phyloP scores from a whole-genome alignment of 2,329 filamentous ascomycete species.

The Xylariaceae sp. region DNA sequence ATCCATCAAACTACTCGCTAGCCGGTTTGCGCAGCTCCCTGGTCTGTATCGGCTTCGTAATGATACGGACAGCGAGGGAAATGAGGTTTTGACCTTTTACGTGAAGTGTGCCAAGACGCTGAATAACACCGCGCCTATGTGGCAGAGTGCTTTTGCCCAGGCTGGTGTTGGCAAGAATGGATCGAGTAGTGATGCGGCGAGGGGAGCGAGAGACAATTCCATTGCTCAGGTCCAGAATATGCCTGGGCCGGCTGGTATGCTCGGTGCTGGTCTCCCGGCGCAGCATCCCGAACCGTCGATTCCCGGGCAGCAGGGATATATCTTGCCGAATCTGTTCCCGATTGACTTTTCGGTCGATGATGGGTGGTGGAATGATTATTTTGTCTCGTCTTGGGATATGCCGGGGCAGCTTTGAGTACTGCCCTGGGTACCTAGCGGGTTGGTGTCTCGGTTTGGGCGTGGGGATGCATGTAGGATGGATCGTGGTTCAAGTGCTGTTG shows the following conservation, averaged over 20 bases:
- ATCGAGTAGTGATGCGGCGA: background rate
- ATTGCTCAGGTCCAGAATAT: no score
- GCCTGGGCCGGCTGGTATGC: background rate
- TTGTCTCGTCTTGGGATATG: conserved; percentile 16
- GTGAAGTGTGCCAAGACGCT: conserved; percentile 22
- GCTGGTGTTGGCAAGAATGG: conserved; percentile 7
- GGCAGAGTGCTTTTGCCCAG: conserved; percentile 23
- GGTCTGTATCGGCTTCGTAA: conserved; percentile 17
- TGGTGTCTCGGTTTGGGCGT: background rate
- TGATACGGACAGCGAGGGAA: conserved; percentile 15
- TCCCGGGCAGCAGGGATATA: background rate
- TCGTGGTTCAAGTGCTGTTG: no score
- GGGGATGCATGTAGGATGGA: no score
- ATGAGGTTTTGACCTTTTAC: conserved; percentile 20
- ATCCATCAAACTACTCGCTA: conserved; percentile 19
- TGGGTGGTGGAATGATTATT: conserved; percentile 23
- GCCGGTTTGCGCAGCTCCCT: conserved; percentile 19
- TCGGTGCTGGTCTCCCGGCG: background rate
- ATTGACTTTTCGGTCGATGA: conserved; percentile 28
- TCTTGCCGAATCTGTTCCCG: conserved; percentile 18
- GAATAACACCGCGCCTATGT: conserved; percentile 19
- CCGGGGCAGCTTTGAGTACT: background rate
- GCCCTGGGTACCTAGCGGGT: background rate
- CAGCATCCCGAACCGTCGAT: no score
- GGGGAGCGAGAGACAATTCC: background rate